Base-by-base conservation (phyloP, 805 yeast genomes). In the Candida morakotiae region DNA sequence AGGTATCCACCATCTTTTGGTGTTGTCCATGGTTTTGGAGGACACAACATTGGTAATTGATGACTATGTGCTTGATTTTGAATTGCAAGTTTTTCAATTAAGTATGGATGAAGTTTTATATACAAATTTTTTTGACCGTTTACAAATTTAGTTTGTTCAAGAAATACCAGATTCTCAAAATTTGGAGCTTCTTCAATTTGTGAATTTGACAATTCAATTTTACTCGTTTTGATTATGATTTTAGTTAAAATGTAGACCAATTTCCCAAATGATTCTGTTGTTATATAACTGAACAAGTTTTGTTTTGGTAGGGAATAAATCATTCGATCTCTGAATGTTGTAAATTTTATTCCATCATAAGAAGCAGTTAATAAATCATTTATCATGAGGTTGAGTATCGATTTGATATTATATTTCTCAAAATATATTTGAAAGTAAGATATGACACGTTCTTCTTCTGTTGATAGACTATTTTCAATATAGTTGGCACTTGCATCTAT, bases 1-100 rank as follows among this genome's bases (percentile, higher is more conserved):
- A 65, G 41, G 38, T 52, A 67, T 0, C 72, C 73, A 1, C 73
- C 73, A 5, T 43, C 40, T 1, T 23, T 38, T 2, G 69, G 66
- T 8, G 52, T 39, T 0, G 45, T 42, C 72, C 72, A 67, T 7
- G 49, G 47, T 37, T 52, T 52, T 1, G 73, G 72, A 5, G 67
- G 64, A 21, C 45, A 42, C 7, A 68, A 21, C 72, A 68, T 67
- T 1, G 73, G 73, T 5, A 67, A 40, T 22, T 39, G 53, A 8
- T 51, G 20, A n/a, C 11, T 5, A 32, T 32, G 28, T 3, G 35
- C n/a, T 16, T 15, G 3, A 16, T 24, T 23, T 22, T 31, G 38
- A 13, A 8, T 24, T 7, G 33, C 14, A 15, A 23, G 20, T 19
- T 18, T 29, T 11, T 29, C 35, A 19, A 26, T 25, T 5, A 55